Conservation (phyloP, 2,329 filamentous ascomycete species). For the Ceratocystis lukuohia region DNA sequence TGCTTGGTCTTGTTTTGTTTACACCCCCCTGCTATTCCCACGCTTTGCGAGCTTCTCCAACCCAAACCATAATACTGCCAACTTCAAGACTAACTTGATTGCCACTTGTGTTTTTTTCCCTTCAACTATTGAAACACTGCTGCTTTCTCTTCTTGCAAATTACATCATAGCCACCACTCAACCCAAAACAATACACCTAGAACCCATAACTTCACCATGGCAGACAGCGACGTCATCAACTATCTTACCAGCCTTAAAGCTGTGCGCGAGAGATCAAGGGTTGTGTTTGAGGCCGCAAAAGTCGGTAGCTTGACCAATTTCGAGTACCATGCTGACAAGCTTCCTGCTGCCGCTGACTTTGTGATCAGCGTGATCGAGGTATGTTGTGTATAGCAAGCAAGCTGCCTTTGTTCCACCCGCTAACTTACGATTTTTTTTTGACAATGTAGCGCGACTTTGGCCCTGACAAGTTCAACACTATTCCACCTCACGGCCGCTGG, state of each 20-base stretch:
- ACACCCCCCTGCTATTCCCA: neutral
- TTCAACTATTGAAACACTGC: neutral
- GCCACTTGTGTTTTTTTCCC: neutral
- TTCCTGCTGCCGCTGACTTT: slow-evolving; percentile 31
- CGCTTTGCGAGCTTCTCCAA: neutral
- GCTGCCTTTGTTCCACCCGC: neutral
- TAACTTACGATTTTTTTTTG: neutral
- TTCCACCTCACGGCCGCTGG: slow-evolving; percentile 46
- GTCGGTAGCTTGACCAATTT: slow-evolving; percentile 31
- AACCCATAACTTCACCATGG: slow-evolving; percentile 6
- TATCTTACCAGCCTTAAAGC: slow-evolving; percentile 29
- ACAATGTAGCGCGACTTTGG: slow-evolving; percentile 36
- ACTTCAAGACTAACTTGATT: neutral
- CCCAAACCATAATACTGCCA: neutral
- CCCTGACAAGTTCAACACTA: slow-evolving; percentile 32
- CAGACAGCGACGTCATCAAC: slow-evolving; percentile 20
- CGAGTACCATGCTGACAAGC: slow-evolving; percentile 28
- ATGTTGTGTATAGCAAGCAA: slow-evolving; percentile 11
- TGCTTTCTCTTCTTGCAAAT: neutral
- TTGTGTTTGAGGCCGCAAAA: slow-evolving; percentile 29
- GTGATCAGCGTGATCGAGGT: slow-evolving; percentile 33
- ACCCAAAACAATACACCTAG: neutral
- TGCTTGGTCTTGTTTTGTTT: neutral
- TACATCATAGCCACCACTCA: neutral
- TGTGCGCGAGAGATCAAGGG: slow-evolving; percentile 27